Base-by-base conservation (phyloP, 2,329 filamentous ascomycete species). In the Macrophomina tecta region DNA sequence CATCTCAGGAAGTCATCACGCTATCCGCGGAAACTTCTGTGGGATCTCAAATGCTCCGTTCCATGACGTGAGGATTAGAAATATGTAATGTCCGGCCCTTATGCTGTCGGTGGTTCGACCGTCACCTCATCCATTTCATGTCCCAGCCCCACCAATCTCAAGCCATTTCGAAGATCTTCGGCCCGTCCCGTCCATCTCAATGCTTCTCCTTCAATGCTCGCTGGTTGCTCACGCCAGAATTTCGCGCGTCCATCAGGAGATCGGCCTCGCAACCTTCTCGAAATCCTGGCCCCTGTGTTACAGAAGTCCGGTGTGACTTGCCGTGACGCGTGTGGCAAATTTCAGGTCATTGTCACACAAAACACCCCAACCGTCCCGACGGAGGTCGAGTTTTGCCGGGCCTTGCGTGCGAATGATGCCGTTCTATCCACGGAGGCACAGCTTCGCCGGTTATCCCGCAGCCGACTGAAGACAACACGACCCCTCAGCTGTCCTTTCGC, bases 131-230 rank as follows among this genome's bases (percentile, higher is more conserved):
- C 18, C 58, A 5, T 18, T 61, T 30, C 18, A 48, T 2, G 7
- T 16, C 55, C 12, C 49, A 18, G 52, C 52, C 52, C 52, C 55
- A 60, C 55, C 40, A 45, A 45, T 36, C 45, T 36, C 42, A 61
- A 61, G 42, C 56, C 56, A 61, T 61, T 42, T 51, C 18, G 58
- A 62, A 62, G 58, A 62, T 62, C 58, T 49, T 48, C 58, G 58
- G 58, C 58, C 58, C 58, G 58, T 28, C 45, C 58, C 58, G 58
- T 45, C 45, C 58, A 62, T 62, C 30, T 62, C 58, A 48, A 62
- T 62, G 45, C 58, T 62, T 51, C 58, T 62, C 49, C 58, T 23
- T 23, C 23, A 23, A 62, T 62, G 55, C 40, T n/a, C 12, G 12
- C 40, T 23, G 14, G 14, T 46, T 40, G 23, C 58, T 62, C 42